Base-by-base conservation (phyloP, 345 rosid genomes). In the Eucalyptus caleyi region DNA sequence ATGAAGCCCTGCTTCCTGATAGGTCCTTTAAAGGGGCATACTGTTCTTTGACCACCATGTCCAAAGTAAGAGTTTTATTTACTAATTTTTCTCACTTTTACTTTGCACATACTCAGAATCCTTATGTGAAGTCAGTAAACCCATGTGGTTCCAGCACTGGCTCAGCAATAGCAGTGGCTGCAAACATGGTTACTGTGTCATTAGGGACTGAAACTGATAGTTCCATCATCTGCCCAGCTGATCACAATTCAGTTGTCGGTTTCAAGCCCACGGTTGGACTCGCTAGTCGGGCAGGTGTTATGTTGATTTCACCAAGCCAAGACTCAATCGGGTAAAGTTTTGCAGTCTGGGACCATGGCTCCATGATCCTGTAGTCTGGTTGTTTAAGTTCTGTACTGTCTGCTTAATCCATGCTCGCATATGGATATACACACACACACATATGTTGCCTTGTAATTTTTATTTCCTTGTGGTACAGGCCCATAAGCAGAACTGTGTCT, bases 121-220 rank as follows among this genome's bases (percentile, higher is more conserved):
- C 91, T 34, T 92, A 88, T 87, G 87, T 93, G 42, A 15, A 89
- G 18, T 86, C 89, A 6, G 90, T 87, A 3, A 85, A 56, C 86
- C 91, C 90, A 65, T 92, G 90, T 54, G 89, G 90, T 59, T 87
- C 87, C 50, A 88, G 92, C 91, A 91, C 83, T 62, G 90, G 91
- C 67, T 67, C 86, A 37, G 88, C 90, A 18, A 91, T 88, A 87
- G 82, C 89, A 42, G 87, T 90, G 59, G 88, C 86, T 8, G 86
- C 87, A 59, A 87, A 88, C 88, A 11, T 87, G 88, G 98, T 65
- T 32, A 90, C 96, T 1, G 95, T 95, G 88, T 90, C 98, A 23
- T 34, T 95, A 4, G 98, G 98, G 30, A 94, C 97, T 9, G 99
- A 96, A 89, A 96, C 98, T 5, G 92, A 94, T 92, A 97, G 97